Conservation (phyloP, 2,329 filamentous ascomycete species). For the Teratosphaeria destructans region DNA sequence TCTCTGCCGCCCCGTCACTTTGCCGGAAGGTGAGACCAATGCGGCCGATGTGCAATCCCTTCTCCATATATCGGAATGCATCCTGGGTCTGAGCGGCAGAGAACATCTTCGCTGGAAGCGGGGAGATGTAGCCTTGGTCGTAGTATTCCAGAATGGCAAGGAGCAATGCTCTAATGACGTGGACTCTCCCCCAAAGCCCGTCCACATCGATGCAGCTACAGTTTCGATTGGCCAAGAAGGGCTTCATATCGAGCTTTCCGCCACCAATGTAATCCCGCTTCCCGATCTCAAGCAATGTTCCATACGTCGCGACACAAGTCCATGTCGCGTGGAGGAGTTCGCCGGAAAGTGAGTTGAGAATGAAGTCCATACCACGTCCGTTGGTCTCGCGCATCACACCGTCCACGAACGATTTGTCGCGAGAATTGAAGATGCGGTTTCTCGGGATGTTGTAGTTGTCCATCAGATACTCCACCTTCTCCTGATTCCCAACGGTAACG, state of each 20-base stretch:
- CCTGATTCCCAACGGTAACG: slow-evolving; percentile 16
- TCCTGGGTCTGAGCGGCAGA: slow-evolving; percentile 2
- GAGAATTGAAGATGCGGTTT: slow-evolving; percentile 21
- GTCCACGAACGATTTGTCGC: slow-evolving; percentile 17
- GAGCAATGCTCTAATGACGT: not conserved
- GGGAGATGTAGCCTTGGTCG: slow-evolving; percentile 1
- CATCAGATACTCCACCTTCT: slow-evolving; percentile 14
- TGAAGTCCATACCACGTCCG: slow-evolving; percentile 23
- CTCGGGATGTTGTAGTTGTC: slow-evolving; percentile 13
- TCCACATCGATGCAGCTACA: slow-evolving; percentile 8
- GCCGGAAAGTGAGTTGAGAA: slow-evolving; percentile 21
- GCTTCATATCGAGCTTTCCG: slow-evolving; percentile 8
- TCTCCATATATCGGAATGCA: slow-evolving; percentile 10
- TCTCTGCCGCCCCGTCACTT: not conserved
- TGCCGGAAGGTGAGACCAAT: slow-evolving; percentile 7
- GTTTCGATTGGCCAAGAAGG: slow-evolving; percentile 8
- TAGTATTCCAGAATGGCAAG: not conserved
- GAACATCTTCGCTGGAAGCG: slow-evolving; percentile 3
- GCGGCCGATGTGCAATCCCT: slow-evolving; percentile 14
- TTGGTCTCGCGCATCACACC: slow-evolving; percentile 16
- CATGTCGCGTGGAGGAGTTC: slow-evolving; percentile 18
- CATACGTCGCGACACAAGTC: slow-evolving; percentile 19
- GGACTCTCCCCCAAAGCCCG: not conserved
- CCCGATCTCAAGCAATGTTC: slow-evolving; percentile 22
- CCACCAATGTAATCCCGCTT: slow-evolving; percentile 10